These are phyloP conservation scores for Fusarium ramigenum DNA, from an alignment of 2,329 filamentous ascomycete species.

Conservation along the genomic window DNA sequence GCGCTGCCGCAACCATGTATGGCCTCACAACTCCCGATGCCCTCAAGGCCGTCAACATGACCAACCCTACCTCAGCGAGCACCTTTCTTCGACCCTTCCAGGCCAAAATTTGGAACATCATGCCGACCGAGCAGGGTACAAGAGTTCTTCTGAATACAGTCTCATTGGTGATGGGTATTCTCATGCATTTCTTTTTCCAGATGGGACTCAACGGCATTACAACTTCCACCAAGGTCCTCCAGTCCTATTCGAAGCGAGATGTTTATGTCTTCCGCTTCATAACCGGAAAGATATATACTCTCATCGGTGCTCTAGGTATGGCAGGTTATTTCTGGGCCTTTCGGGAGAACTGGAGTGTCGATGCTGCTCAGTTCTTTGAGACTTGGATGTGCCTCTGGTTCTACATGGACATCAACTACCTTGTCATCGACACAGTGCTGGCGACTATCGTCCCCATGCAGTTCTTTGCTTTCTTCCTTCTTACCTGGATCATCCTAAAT, in stretches of 20 bases:
- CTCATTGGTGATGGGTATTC: not conserved
- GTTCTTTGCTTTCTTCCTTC: slow-evolving; percentile 52
- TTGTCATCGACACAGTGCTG: slow-evolving; percentile 49
- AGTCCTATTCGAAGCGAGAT: not conserved
- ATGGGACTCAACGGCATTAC: not conserved
- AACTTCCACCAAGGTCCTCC: not conserved
- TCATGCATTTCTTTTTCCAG: slow-evolving; percentile 1
- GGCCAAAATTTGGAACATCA: not conserved
- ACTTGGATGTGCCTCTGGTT: slow-evolving; percentile 50
- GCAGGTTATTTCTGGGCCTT: slow-evolving; percentile 56
- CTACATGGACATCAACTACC: slow-evolving; percentile 53
- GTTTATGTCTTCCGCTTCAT: not conserved
- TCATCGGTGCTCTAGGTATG: slow-evolving; percentile 43
- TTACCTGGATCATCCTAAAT: slow-evolving; percentile 48
- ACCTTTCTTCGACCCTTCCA: not conserved
- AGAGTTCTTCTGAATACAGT: not conserved
- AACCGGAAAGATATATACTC: not conserved
- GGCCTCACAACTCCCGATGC: not conserved
- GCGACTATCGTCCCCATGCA: slow-evolving; percentile 44
- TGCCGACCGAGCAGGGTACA: not conserved
- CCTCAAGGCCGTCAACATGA: not conserved
- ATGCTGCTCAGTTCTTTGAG: slow-evolving; percentile 38
- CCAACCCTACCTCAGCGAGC: not conserved
- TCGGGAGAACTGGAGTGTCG: slow-evolving; percentile 51
- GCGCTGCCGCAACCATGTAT: not conserved